These are phyloP conservation scores for Colletotrichum sp. DNA, from an alignment of 2,329 filamentous ascomycete species.

Conservation along the genomic window DNA sequence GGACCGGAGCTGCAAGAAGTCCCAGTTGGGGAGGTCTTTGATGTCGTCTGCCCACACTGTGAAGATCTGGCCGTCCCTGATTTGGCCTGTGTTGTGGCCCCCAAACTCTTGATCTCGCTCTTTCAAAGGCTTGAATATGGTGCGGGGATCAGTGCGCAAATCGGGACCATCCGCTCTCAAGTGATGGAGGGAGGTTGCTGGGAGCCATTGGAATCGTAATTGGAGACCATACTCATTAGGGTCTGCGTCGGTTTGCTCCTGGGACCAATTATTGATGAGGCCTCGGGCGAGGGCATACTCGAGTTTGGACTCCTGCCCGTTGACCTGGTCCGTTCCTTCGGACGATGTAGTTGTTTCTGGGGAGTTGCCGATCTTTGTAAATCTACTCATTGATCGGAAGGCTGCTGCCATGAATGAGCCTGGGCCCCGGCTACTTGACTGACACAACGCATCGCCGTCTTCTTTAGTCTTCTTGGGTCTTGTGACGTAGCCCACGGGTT, in stretches of 20 bases:
- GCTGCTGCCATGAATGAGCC: neutral
- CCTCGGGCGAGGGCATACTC: neutral
- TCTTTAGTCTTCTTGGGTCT: neutral
- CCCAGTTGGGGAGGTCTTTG: neutral
- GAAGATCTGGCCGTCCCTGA: neutral
- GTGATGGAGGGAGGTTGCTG: neutral
- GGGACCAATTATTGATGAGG: neutral
- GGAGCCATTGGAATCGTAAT: neutral
- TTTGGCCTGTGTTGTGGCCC: neutral
- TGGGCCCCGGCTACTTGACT: neutral
- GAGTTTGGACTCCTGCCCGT: neutral
- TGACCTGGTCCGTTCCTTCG: neutral
- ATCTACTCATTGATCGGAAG: neutral
- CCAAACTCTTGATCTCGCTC: neutral
- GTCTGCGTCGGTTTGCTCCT: neutral
- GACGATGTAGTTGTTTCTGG: neutral
- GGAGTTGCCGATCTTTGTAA: too few species aligned
- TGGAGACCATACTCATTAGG: neutral
- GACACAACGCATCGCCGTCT: neutral
- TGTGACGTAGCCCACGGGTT: neutral
- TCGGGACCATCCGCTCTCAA: neutral
- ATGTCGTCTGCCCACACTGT: neutral
- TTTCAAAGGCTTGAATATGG: neutral
- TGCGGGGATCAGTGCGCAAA: neutral
- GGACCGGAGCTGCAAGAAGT: neutral